A percentile compares a stretch with the other conserved stretches of the same genome.
Evolutionary conservation across 768 basidiomycete species (phyloP).

Genomic region (Paxillus ammoniavirescens): DNA sequence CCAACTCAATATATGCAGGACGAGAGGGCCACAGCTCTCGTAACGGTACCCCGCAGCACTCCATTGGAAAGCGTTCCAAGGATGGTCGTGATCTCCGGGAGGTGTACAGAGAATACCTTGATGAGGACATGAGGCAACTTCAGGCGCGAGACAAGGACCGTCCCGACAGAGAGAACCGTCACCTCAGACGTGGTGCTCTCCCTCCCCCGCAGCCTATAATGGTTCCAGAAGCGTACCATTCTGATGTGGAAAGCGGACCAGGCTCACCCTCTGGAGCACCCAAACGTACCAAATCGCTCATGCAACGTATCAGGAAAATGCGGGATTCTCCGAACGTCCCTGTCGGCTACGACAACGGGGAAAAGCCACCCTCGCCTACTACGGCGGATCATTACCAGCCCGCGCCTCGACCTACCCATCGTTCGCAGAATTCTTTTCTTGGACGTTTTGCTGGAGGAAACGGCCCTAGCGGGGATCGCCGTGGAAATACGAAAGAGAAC

Average conservation of each 20-base stretch:
- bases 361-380: conserved; percentile 46
- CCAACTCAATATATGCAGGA: conserved; percentile 70
- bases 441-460: conserved; percentile 59
- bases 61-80: conserved; percentile 39
- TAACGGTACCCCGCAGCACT: conserved; percentile 35
- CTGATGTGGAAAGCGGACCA: conserved; percentile 34
- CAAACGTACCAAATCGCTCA: conserved; percentile 78
- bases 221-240: conserved; percentile 52
- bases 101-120: conserved; percentile 42
- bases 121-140: conserved; percentile 34
- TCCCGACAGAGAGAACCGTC: conserved; percentile 31
- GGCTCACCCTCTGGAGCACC: conserved; percentile 48
- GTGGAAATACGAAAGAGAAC: conserved; percentile 37
- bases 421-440: conserved; percentile 71
- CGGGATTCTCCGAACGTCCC: conserved; percentile 84
- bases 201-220: conserved; percentile 87
- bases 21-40: conserved; percentile 45
- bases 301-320: conserved; percentile 89
- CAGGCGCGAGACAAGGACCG: conserved; percentile 35
- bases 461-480: conserved; percentile 26
- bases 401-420: conserved; percentile 59
- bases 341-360: conserved; percentile 43
- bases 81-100: conserved; percentile 52
- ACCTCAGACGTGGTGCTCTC: conserved; percentile 49
- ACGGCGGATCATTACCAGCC: conserved; percentile 29